Evolutionary conservation across 192 early-diverging fungal species (phyloP), one percentile per base, ranked within the genome.

Genomic region (Dissophora globulifera): DNA sequence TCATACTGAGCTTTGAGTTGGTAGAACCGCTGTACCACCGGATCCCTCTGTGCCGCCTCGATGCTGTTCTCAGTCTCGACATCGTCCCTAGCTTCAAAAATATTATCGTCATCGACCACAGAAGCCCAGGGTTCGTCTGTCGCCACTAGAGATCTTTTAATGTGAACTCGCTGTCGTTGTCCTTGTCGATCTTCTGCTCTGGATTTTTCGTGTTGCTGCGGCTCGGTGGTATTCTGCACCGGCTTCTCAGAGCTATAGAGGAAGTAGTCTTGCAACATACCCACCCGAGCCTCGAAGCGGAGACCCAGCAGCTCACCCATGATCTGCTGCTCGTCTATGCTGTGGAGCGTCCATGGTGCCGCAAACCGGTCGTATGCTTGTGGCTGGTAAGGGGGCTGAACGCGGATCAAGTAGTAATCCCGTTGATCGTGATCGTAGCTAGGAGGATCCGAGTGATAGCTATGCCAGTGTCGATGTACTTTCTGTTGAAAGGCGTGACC

Each of bases 361-460:
- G n/a, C n/a, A n/a, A n/a, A n/a, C n/a, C n/a, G n/a, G n/a, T n/a
- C n/a, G n/a, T n/a, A n/a, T n/a, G n/a, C n/a, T n/a, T n/a, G n/a
- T n/a, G n/a, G n/a, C n/a, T 38, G 35, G 35, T 38, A 13, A 38
- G 35, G 35, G 35, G 6, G 35, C 35, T 38, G 38, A 42, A 43
- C 35, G 20, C 46, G 51, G 55, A 74, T 74, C 17, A 74, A 29
- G 10, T 74, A 74, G n/a, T 74, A 74, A 31, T 65, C 29, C 3
- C 62, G 33, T 15, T 38, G 43, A 4, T 59, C 49, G 25, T 74
- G 62, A 33, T 74, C 70, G 25, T 59, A 64, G 2, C 45, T 4
- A 53, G 56, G 62, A 16, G 20, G n/a, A n/a, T n/a, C n/a, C n/a
- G n/a, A n/a, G n/a, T n/a, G n/a, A n/a, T n/a, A n/a, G n/a, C n/a